Conservation (phyloP, 805 yeast species). For the Cyberlindnera mrakii region DNA sequence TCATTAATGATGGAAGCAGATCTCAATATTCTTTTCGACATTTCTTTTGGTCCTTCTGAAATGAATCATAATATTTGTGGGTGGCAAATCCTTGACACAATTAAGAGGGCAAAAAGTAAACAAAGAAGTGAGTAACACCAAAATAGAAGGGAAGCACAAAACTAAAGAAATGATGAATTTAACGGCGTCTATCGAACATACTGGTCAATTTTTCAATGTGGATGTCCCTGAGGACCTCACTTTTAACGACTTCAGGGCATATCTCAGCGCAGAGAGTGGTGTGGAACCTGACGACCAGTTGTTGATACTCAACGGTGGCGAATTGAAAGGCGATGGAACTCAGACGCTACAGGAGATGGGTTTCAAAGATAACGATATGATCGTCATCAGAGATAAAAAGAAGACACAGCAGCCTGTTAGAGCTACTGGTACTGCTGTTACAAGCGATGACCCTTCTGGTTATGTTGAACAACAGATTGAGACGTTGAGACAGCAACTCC, state of each 20-base stretch:
- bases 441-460: background rate
- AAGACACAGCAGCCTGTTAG: background rate
- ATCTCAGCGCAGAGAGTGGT: slow-evolving; percentile 39
- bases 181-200: slow-evolving; percentile 14
- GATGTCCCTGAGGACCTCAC: slow-evolving; percentile 65
- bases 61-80: background rate
- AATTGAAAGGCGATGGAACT: slow-evolving; percentile 26
- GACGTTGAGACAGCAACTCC: slow-evolving; percentile 40
- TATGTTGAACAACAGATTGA: slow-evolving; percentile 33
- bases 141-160: background rate
- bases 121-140: background rate
- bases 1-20: background rate
- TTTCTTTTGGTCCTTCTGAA: background rate
- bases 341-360: slow-evolving; percentile 41
- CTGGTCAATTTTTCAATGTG: slow-evolving; percentile 26
- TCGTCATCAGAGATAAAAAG: slow-evolving; percentile 18
- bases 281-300: slow-evolving; percentile 34
- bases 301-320: slow-evolving; percentile 41
- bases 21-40: slow-evolving; percentile 5
- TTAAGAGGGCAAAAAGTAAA: slow-evolving; percentile 4
- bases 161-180: slow-evolving; percentile 11
- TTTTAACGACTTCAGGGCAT: slow-evolving; percentile 64
- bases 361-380: slow-evolving; percentile 51
- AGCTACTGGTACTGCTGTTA: background rate
- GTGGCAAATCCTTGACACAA: too few species aligned